These are phyloP conservation scores for Extremus antarcticus DNA, from an alignment of 495 filamentous ascomycete genomes.

Conservation along the genomic window DNA sequence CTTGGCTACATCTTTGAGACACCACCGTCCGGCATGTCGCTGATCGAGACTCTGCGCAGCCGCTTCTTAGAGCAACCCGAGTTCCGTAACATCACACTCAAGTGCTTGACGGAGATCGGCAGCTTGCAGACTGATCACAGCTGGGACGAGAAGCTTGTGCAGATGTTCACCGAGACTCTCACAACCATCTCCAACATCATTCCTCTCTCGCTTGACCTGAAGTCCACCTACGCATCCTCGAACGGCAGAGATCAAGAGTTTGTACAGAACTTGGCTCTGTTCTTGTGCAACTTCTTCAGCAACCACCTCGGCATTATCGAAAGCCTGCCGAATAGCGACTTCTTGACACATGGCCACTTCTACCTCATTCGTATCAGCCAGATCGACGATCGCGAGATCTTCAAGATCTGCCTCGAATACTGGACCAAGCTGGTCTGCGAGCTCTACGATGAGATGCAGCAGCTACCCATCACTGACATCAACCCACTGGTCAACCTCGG, in stretches of 20 bases:
- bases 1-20: constrained; percentile 98
- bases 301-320: constrained; percentile 89
- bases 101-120: constrained; percentile 94
- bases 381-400: constrained; percentile 96
- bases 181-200: constrained; percentile 83
- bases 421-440: constrained; percentile 99
- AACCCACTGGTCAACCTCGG: constrained; percentile 77
- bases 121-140: constrained; percentile 70
- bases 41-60: constrained; percentile 86
- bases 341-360: constrained; percentile 88
- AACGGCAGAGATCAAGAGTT: constrained; percentile 94
- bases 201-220: constrained; percentile 77
- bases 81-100: constrained; percentile 91
- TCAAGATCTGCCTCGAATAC: constrained; percentile 98
- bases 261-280: constrained; percentile 89
- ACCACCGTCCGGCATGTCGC: constrained; percentile 36
- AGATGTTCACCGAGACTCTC: constrained; percentile 94
- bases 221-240: constrained; percentile 76
- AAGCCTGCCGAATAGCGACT: constrained; percentile 87
- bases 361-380: constrained; percentile 97
- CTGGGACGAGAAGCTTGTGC: constrained; percentile 86
- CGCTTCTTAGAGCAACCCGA: constrained; percentile 84
- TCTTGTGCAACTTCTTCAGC: constrained; percentile 90
- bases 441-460: constrained; percentile 97
- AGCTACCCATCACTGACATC: constrained; percentile 78